Base-by-base conservation (phyloP, 257 asterid genomes). In the Salvia miltiorrhiza region DNA sequence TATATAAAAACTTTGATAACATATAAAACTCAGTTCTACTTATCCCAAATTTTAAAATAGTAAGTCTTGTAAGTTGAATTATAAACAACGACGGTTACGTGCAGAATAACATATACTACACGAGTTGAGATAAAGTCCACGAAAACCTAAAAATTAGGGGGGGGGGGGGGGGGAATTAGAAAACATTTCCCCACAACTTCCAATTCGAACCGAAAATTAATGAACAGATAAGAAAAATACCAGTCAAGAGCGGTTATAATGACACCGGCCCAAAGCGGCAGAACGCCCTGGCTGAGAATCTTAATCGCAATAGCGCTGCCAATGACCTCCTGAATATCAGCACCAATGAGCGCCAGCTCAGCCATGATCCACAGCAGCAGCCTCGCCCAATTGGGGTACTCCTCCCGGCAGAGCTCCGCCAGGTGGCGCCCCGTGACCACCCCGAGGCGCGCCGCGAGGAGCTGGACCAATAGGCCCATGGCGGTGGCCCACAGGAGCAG, bases 281-380 rank as follows among this genome's bases (percentile, higher is more conserved):
- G 50, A 5, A 85, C 14, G 0, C 91, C 94, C 0, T 75, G 63
- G 63, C 84, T 84, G 61, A 89, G 78, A 53, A 89, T 86, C 79
- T 82, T 89, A n/a, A 89, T 81, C 0, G 96, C 96, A 69, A 89
- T 89, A 4, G 96, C 93, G 65, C 93, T 86, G 7, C 96, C 96
- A 77, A 89, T 89, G 0, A 89, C 96, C 83, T 89, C 96, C 80
- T 89, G 96, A 65, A 89, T 89, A 77, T 89, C 96, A 6, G 96
- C 78, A 3, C 96, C 96, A 65, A 89, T 85, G 5, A 89, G 71
- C 4, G 96, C 96, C 63, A 89, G 67, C 81, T 89, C 96, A 9
- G 93, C 79, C 96, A 89, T 89, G 63, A 86, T 45, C 96, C 96
- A 89, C 8, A 89, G 77, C 84, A 89, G 65, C 61, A 83, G 33